Conservation (phyloP, 805 yeast species). For the Ogataea paraovalis region DNA sequence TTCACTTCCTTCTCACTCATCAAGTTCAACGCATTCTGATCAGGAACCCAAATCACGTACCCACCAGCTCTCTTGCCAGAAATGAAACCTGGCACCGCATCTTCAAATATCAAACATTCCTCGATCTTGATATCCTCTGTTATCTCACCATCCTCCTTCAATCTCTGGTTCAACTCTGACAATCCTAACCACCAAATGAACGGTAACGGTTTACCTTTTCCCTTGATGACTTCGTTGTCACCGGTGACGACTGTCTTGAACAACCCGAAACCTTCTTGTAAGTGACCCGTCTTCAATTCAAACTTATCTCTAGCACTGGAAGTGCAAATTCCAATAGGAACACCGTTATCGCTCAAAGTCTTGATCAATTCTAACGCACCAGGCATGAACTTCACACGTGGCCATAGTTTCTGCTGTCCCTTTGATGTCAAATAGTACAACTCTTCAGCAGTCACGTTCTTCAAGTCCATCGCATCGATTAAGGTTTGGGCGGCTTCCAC, state of each 20-base stretch:
- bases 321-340: slow-evolving; percentile 91
- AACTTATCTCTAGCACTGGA: slow-evolving; percentile 65
- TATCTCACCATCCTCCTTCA: slow-evolving; percentile 36
- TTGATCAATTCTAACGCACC: slow-evolving; percentile 75
- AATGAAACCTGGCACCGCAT: slow-evolving; percentile 86
- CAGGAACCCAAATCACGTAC: slow-evolving; percentile 93
- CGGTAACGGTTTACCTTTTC: slow-evolving; percentile 91
- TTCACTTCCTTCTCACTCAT: slow-evolving; percentile 45
- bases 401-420: slow-evolving; percentile 60
- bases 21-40: slow-evolving; percentile 60
- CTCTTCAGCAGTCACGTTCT: slow-evolving; percentile 60
- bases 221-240: slow-evolving; percentile 77
- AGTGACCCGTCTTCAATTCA: slow-evolving; percentile 68
- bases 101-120: slow-evolving; percentile 91
- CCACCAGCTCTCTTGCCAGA: slow-evolving; percentile 84
- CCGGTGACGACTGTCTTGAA: slow-evolving; percentile 76
- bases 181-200: slow-evolving; percentile 89
- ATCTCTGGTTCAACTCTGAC: slow-evolving; percentile 55
- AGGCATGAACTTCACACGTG: slow-evolving; percentile 61
- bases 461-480: slow-evolving; percentile 64
- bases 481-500: slow-evolving; percentile 62
- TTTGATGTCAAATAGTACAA: slow-evolving; percentile 47
- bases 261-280: slow-evolving; percentile 50
- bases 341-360: slow-evolving; percentile 42
- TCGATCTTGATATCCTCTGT: slow-evolving; percentile 51